A percentile compares a stretch with the other conserved stretches of the same genome.
Conservation (phyloP, 1,139 yeast species). For the Saccharomyces hybrid region DNA sequence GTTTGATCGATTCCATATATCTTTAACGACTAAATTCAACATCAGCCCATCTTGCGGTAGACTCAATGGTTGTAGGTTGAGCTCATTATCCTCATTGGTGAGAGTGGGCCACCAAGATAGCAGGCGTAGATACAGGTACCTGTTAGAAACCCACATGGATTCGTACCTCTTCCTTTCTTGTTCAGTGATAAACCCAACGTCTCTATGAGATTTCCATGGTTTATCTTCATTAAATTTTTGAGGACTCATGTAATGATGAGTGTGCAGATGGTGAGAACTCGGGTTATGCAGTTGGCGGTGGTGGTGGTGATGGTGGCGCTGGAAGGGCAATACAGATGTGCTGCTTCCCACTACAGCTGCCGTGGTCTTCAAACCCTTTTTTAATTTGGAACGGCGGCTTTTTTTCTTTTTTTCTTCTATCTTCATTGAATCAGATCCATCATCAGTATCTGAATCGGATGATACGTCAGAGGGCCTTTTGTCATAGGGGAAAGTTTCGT, state of each 20-base stretch:
- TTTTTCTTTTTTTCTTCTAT: constrained; percentile 10
- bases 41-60: constrained; percentile 38
- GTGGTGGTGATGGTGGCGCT: constrained; percentile 10
- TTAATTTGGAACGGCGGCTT: constrained; percentile 10
- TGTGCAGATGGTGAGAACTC: not conserved
- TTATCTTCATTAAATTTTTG: constrained; percentile 72
- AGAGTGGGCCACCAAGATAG: constrained; percentile 29
- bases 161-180: constrained; percentile 81
- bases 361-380: constrained; percentile 13
- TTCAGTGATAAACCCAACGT: constrained; percentile 52
- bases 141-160: constrained; percentile 87
- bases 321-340: constrained; percentile 3
- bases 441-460: not conserved
- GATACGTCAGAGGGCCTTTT: not conserved
- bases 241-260: constrained; percentile 4
- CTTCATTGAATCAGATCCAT: constrained; percentile 2
- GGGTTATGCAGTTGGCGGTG: constrained; percentile 8
- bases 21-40: constrained; percentile 51
- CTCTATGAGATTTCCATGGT: constrained; percentile 89
- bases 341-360: constrained; percentile 11
- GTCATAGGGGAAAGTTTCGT: not conserved
- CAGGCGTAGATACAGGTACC: constrained; percentile 52
- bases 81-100: constrained; percentile 18
- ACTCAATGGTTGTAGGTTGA: constrained; percentile 1
- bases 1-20: constrained; percentile 73